Base-by-base conservation (phyloP, 2,329 filamentous ascomycete genomes). In the Colletotrichum chlorophyti region DNA sequence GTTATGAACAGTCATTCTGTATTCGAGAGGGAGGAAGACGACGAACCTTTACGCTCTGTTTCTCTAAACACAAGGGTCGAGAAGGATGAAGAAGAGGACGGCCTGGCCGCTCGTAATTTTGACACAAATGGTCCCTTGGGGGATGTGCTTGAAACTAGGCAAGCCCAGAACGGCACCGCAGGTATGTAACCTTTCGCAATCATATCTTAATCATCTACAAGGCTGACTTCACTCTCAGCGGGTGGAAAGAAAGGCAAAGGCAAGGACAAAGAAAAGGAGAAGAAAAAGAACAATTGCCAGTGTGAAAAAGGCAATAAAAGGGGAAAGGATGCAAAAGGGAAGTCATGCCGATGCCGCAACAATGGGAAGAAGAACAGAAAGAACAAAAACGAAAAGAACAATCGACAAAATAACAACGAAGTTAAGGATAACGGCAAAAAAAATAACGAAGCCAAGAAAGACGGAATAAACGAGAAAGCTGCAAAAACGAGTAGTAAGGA, bases 321-420 rank as follows among this genome's bases (percentile, higher is more conserved):
- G 21, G 52, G 52, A 21, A 58, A 58, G 27, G 47, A 58, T 3
- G 48, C 24, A 1, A 47, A 58, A 19, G 53, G 53, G 2, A 57
- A 57, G 31, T 40, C 27, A 21, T 55, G 52, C 37, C 40, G 37
- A 29, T 55, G 52, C 45, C 45, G 37, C 23, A 37, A 48, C 14
- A 38, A 43, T 7, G 37, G 6, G 3, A 55, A 59, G 11, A 53
- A 50, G 15, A 41, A 50, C 12, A 24, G 34, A 8, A 9, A 10
- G 10, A 38, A 49, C 5, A 17, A 34, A 3, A n/a, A 17, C 27
- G 34, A 21, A 1, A 47, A 47, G 41, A 21, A 47, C 32, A 47
- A 49, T 5, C 31, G 42, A 6, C 29, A 31, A n/a, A 38, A 51
- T 5, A 42, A 51, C 9, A 40, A 40, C 35, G 19, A 51, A 1